Base-by-base conservation (phyloP, 2,329 filamentous ascomycete genomes). In the Ophiosphaerella herpotricha region DNA sequence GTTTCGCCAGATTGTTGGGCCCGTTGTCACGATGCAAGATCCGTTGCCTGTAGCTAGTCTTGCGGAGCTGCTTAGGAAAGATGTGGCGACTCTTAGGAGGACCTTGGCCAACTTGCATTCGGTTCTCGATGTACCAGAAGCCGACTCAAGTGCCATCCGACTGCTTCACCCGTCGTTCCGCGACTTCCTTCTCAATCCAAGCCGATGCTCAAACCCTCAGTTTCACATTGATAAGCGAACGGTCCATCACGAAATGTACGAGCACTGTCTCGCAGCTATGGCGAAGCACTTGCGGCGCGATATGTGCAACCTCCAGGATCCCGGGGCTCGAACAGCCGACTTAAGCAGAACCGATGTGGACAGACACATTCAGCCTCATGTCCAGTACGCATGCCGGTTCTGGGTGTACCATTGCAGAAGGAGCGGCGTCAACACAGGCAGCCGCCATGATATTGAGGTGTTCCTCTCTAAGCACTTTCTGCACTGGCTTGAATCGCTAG, bases 151-250 rank as follows among this genome's bases (percentile, higher is more conserved):
- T 13, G 41, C 55, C 4, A 21, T 58, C 23, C 37, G 52, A 5
- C 32, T 57, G 9, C 48, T 49, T 23, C 54, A 57, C 29, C 39
- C 42, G 13, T 57, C 52, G n/a, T 57, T 55, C 34, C 52, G 52
- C 21, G 54, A 57, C 32, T 57, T 57, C 32, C 40, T 55, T 21
- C 26, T 50, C 41, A 34, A 48, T 32, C 39, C 31, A 23, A 29
- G 38, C n/a, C 39, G 59, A 3, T 57, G 55, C 42, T 50, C 52
- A 12, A 53, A 42, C 8, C 58, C 60, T 24, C 53, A 45, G 1
- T 75, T 77, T 38, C 72, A 62, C 64, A 56, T 78, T 2, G 61
- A 76, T 16, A 70, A 74, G 46, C 33, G 13, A 35, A n/a, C 14
- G 7, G 14, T 35, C 14, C 33, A 35, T 35, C 14, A 4, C 33